A percentile compares a stretch with the other conserved stretches of the same genome.
phyloP scores from a whole-genome alignment of 441 rosid species.

The Populus hybrid region DNA sequence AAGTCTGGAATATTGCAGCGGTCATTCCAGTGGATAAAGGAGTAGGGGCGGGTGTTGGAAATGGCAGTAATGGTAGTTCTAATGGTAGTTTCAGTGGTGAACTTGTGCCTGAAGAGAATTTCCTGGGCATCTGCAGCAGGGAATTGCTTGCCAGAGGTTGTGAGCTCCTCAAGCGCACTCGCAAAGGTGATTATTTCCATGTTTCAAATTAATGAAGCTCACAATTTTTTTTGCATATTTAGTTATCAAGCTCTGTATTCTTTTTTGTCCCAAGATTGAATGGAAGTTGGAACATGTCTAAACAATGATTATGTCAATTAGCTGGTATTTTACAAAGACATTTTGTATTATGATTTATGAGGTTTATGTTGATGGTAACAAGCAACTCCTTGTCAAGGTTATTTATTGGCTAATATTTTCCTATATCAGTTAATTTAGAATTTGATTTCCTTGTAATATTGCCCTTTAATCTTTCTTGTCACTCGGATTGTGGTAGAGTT shows the following conservation, averaged over 20 bases:
- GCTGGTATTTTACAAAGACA: no score
- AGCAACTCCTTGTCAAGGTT: neutral
- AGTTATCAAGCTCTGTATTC: no score
- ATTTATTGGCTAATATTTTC: neutral
- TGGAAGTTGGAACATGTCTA: no score
- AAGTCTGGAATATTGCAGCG: constrained; percentile 90
- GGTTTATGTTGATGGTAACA: no score
- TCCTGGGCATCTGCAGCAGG: constrained; percentile 72
- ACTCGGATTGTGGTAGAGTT: neutral
- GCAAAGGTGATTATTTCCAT: constrained; percentile 49
- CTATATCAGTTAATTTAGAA: neutral
- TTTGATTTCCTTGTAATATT: neutral
- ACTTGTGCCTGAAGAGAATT: constrained; percentile 66
- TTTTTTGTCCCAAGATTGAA: neutral
- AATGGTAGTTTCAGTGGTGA: constrained; percentile 62
- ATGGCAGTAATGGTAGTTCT: constrained; percentile 49
- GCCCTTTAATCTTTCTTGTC: neutral
- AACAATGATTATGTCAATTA: no score
- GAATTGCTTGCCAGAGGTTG: constrained; percentile 89
- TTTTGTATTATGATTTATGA: no score
- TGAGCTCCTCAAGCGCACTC: constrained; percentile 90
- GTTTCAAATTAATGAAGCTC: neutral
- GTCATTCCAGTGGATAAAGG: constrained; percentile 89
- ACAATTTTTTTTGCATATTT: neutral
- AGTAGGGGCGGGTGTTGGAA: constrained; percentile 33